Percentiles rank a stretch among this genome's conserved stretches.
These are phyloP conservation scores for Pseudoneurospora amorphoporcata DNA, from an alignment of 495 filamentous ascomycete genomes.

Conservation along the genomic window DNA sequence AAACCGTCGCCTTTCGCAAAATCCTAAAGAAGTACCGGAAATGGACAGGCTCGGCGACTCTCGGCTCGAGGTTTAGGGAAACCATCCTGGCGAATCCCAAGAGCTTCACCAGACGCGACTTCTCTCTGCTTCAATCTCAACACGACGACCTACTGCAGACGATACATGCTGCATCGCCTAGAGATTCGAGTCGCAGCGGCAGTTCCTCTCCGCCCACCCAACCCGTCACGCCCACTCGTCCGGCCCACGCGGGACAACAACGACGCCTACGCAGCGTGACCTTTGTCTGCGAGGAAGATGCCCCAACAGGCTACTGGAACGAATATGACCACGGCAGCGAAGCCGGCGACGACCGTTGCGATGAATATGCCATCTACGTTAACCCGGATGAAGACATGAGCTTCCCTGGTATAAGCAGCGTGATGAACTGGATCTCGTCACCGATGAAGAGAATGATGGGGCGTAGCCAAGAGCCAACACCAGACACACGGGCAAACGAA, in stretches of 20 bases:
- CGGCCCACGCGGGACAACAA: conserved; percentile 4
- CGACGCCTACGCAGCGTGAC: conserved; percentile 9
- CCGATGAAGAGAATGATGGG: conserved; percentile 34
- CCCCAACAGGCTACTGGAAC: conserved; percentile 45
- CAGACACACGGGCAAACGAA: neutral
- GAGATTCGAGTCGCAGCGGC: conserved; percentile 4
- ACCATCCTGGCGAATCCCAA: conserved; percentile 46
- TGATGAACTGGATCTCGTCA: conserved; percentile 31
- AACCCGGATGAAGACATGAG: conserved; percentile 37
- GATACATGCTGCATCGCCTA: conserved; percentile 34
- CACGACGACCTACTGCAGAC: conserved; percentile 45
- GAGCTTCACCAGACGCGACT: conserved; percentile 51
- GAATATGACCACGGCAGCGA: conserved; percentile 57
- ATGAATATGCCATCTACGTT: conserved; percentile 45
- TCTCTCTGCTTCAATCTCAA: conserved; percentile 41
- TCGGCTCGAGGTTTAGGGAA: conserved; percentile 48
- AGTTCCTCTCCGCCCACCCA: conserved; percentile 7
- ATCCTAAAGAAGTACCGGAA: conserved; percentile 70
- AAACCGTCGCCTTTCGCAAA: conserved; percentile 58
- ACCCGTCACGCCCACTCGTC: conserved; percentile 8
- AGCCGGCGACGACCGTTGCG: conserved; percentile 29
- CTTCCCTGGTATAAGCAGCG: conserved; percentile 38
- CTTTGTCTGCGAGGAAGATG: conserved; percentile 7
- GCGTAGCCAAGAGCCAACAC: neutral
- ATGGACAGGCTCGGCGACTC: conserved; percentile 54